phyloP scores from a whole-genome alignment of 495 filamentous ascomycete genomes.

The Penicillium psychrofluorescens region DNA sequence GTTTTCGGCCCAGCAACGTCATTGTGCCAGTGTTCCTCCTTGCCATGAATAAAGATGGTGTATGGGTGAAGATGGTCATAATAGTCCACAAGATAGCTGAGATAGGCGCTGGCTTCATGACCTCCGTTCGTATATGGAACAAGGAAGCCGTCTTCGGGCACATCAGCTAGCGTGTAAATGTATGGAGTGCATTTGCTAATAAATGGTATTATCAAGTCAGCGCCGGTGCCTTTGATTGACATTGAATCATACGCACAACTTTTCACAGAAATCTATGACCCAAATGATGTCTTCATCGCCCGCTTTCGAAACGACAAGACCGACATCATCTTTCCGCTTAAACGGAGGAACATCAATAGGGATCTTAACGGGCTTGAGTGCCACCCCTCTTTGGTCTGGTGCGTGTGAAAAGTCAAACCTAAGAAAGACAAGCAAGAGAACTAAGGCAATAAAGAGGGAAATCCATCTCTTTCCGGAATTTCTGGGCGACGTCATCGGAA shows the following conservation, averaged over 20 bases:
- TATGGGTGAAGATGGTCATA: constrained; percentile 10
- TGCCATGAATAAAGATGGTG: constrained; percentile 15
- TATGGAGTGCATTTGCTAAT: constrained; percentile 12
- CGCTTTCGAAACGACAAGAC: constrained; percentile 7
- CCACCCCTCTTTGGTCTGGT: too few species aligned
- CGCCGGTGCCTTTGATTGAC: neutral
- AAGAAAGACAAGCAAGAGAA: too few species aligned
- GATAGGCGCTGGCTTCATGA: constrained; percentile 16
- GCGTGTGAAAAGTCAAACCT: too few species aligned
- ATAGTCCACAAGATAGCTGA: constrained; percentile 11
- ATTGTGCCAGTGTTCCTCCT: constrained; percentile 15
- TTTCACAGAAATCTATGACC: constrained; percentile 8
- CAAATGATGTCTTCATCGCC: constrained; percentile 8
- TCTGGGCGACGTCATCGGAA: too few species aligned
- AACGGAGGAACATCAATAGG: too few species aligned
- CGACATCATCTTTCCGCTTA: neutral
- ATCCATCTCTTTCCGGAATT: too few species aligned
- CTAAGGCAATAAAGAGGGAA: too few species aligned
- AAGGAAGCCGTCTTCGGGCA: constrained; percentile 6
- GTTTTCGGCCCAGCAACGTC: constrained; percentile 13
- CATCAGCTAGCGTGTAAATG: constrained; percentile 10
- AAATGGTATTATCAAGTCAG: neutral
- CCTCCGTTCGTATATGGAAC: constrained; percentile 8
- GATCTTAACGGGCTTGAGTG: too few species aligned
- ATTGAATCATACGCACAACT: constrained; percentile 4